Evolutionary conservation across 2,329 filamentous ascomycete species (phyloP), one percentile per base, ranked within the genome.

Genomic region (Aspergillus neoniger): DNA sequence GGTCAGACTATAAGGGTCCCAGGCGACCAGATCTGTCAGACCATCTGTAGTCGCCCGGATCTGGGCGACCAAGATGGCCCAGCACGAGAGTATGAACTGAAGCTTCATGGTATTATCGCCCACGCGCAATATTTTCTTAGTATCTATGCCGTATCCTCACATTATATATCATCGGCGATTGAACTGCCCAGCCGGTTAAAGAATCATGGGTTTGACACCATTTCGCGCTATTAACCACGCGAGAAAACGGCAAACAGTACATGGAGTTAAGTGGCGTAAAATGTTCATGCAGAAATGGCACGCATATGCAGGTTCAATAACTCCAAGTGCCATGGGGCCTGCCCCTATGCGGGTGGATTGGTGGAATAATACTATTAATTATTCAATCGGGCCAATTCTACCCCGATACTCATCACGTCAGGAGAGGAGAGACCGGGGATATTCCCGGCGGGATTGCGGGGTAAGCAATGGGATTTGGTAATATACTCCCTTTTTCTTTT

Each of bases 1-100:
- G 62, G 21, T 47, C n/a, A 55, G n/a, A 55, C 57, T 59, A 28
- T 54, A 48, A n/a, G 50, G 49, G 21, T 59, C 57, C 57, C 57
- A 55, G 23, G 53, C 14, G 14, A 55, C 53, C 39, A 55, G 25
- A 6, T 55, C 53, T 14, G 53, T 55, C 12, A 55, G 25, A 30
- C 53, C 53, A 21, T 55, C 39, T 9, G 53, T 55, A 5, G 39
- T 55, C 9, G 53, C 53, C 39, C n/a, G 28, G 7, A 44, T 23
- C n/a, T 19, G 39, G 25, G 53, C 30, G 28, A 55, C 25, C 6
- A 47, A 25, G 21, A 43, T 55, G 28, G 53, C 53, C 39, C 53
- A 43, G 17, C 17, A 32, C n/a, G 43, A 44, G 2, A 55, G 30
- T 17, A 44, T 19, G n/a, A 32, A 47, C 41, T 44, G 43, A n/a